Conservation (phyloP, 2,329 filamentous ascomycete species). For the Exutisphaerella laricina region DNA sequence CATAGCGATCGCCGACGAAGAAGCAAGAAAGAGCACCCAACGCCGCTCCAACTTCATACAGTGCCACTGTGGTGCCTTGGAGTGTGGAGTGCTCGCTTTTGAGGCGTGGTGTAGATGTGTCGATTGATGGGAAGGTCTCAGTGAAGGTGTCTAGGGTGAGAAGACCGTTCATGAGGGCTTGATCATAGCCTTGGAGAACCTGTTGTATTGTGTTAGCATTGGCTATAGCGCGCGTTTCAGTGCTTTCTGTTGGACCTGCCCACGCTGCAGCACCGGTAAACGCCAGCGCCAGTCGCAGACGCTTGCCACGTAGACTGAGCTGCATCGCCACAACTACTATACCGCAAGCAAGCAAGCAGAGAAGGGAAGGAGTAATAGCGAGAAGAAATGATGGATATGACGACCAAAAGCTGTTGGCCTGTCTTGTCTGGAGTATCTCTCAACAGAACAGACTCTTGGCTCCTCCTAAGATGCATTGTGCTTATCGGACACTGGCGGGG, state of each 20-base stretch:
- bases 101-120: constrained; percentile 21
- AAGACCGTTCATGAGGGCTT: constrained; percentile 41
- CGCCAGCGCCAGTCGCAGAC: constrained; percentile 17
- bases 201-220: background rate
- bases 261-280: constrained; percentile 20
- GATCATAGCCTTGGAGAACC: constrained; percentile 24
- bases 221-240: background rate
- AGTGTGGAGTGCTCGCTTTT: constrained; percentile 20
- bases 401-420: too few relatives aligned
- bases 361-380: too few relatives aligned
- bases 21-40: constrained; percentile 36
- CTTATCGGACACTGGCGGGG: too few relatives aligned
- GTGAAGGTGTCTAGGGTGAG: constrained; percentile 38
- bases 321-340: too few relatives aligned
- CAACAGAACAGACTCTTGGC: too few relatives aligned
- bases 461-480: too few relatives aligned
- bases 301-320: constrained; percentile 13
- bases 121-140: constrained; percentile 37
- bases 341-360: too few relatives aligned
- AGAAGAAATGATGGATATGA: too few relatives aligned
- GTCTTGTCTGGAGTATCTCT: too few relatives aligned
- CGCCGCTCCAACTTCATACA: constrained; percentile 28
- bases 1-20: constrained; percentile 37
- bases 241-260: background rate
- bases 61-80: constrained; percentile 33